Evolutionary conservation across 495 filamentous ascomycete genomes (phyloP).

Genomic region (Podospora tetraspora): DNA sequence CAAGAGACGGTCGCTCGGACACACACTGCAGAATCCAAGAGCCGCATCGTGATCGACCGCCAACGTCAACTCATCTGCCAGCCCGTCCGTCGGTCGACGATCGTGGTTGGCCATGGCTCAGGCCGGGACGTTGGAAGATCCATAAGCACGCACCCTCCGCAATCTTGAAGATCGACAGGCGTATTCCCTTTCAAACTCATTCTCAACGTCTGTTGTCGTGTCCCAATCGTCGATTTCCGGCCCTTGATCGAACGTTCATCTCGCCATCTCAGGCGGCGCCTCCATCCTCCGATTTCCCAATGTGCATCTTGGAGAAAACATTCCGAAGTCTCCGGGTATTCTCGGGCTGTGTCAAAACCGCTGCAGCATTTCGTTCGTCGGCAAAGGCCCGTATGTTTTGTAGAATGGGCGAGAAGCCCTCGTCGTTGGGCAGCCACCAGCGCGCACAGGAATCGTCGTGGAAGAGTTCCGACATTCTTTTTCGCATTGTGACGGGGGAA

Average conservation of each 20-base stretch:
- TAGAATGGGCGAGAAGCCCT: slow-evolving; percentile 64
- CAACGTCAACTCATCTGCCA: slow-evolving; percentile 21
- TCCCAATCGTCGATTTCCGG: not conserved
- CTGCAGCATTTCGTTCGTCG: slow-evolving; percentile 60
- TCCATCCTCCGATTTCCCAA: slow-evolving; percentile 18
- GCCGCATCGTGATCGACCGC: slow-evolving; percentile 24
- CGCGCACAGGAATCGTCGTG: slow-evolving; percentile 58
- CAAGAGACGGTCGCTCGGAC: slow-evolving; percentile 18
- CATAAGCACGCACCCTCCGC: slow-evolving; percentile 12
- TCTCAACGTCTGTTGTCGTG: not conserved
- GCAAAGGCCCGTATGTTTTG: slow-evolving; percentile 72
- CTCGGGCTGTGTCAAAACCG: slow-evolving; percentile 57
- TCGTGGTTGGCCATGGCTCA: not conserved
- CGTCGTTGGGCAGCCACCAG: slow-evolving; percentile 86
- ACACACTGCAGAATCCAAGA: slow-evolving; percentile 23
- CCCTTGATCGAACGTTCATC: slow-evolving; percentile 2
- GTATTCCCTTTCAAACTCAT: not conserved
- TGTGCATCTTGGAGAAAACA: slow-evolving; percentile 53
- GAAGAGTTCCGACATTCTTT: slow-evolving; percentile 67
- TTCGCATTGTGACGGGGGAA: slow-evolving; percentile 67
- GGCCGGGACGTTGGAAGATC: slow-evolving; percentile 2
- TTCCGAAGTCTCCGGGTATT: slow-evolving; percentile 71
- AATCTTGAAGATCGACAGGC: slow-evolving; percentile 12
- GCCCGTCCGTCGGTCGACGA: not conserved
- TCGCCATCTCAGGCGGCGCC: slow-evolving; percentile 5